These are phyloP conservation scores for Cnidoscolus chayamansa DNA, from an alignment of 441 rosid species.

Conservation along the genomic window DNA sequence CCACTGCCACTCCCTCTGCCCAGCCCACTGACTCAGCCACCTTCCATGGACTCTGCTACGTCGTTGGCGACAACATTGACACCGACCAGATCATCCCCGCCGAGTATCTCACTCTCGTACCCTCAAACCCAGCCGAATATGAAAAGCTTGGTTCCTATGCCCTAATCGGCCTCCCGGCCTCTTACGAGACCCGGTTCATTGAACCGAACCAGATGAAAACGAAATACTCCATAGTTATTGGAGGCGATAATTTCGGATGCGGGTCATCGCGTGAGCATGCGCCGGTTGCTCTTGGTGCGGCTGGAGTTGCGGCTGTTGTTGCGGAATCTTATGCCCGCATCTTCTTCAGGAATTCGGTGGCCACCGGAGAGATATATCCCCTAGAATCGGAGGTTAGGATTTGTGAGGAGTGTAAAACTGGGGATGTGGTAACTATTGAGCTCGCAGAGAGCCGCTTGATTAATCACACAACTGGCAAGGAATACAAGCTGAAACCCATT, in stretches of 20 bases:
- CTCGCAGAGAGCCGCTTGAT: constrained; percentile 58
- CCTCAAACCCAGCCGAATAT: constrained; percentile 79
- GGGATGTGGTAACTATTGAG: constrained; percentile 64
- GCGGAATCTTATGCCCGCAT: constrained; percentile 86
- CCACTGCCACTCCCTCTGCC: constrained; percentile 21
- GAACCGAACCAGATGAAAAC: constrained; percentile 48
- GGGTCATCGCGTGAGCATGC: constrained; percentile 79
- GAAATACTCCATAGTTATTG: constrained; percentile 58
- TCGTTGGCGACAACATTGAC: constrained; percentile 86
- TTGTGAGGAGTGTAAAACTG: constrained; percentile 61
- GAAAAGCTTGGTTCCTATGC: constrained; percentile 86
- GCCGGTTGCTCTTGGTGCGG: constrained; percentile 63
- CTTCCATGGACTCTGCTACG: constrained; percentile 85
- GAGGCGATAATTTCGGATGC: constrained; percentile 78
- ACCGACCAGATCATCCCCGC: constrained; percentile 93
- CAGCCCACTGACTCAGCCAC: constrained; percentile 23
- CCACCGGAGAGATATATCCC: constrained; percentile 82
- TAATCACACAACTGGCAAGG: constrained; percentile 78
- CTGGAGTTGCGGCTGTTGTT: constrained; percentile 67
- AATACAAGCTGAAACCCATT: constrained; percentile 70
- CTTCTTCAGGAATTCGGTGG: constrained; percentile 81
- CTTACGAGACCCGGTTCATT: constrained; percentile 60
- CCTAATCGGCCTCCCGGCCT: constrained; percentile 66
- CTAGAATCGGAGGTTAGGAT: constrained; percentile 72
- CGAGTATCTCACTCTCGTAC: constrained; percentile 82